These are phyloP conservation scores for Acanthochlamys bracteata DNA, from an alignment of 106 monocot genomes.

Conservation along the genomic window DNA sequence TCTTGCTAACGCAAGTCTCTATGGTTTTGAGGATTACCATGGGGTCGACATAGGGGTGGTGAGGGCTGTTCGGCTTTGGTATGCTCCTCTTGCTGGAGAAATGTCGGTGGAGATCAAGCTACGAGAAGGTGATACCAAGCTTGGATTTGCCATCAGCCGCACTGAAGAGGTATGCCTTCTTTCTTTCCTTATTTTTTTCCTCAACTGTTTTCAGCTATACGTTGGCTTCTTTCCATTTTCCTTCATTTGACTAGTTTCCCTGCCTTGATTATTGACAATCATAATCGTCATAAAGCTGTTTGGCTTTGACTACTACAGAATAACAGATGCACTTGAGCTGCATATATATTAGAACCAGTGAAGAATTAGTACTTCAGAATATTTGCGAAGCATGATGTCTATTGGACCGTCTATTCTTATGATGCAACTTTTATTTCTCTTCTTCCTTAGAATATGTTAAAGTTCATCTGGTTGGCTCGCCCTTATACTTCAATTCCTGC, in stretches of 20 bases:
- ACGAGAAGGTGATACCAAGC: constrained; percentile 51
- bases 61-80: constrained; percentile 70
- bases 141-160: constrained; percentile 70
- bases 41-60: constrained; percentile 80
- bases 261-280: too few relatives aligned
- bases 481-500: too few relatives aligned
- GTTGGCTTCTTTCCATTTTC: background rate
- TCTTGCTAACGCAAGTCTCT: constrained; percentile 61
- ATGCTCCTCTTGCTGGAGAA: constrained; percentile 58
- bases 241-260: background rate
- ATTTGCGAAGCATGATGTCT: too few relatives aligned
- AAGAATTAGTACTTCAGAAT: too few relatives aligned
- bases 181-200: background rate
- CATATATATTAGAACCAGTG: too few relatives aligned
- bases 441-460: too few relatives aligned
- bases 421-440: too few relatives aligned
- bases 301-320: too few relatives aligned
- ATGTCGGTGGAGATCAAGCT: constrained; percentile 52
- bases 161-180: constrained; percentile 56
- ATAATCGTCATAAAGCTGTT: too few relatives aligned
- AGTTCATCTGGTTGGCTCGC: too few relatives aligned
- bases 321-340: too few relatives aligned
- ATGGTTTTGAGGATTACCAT: constrained; percentile 83
- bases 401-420: too few relatives aligned
- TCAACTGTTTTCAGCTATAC: background rate